These are phyloP conservation scores for Diversispora eburnea DNA, from an alignment of 192 early-diverging fungal genomes.

Conservation along the genomic window DNA sequence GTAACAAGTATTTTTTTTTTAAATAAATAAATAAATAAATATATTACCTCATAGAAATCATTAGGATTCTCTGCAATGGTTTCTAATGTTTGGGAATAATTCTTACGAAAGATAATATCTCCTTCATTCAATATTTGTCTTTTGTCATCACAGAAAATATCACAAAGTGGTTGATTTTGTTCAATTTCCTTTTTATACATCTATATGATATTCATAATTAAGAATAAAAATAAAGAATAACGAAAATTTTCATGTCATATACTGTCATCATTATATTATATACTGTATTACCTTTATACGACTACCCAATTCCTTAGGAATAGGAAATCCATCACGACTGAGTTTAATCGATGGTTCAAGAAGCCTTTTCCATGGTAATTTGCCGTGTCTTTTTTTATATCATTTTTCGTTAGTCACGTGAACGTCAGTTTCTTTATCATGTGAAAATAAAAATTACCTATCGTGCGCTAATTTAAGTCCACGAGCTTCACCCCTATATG, in stretches of 20 bases:
- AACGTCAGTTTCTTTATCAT: background rate
- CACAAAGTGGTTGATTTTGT: background rate
- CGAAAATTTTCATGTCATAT: background rate
- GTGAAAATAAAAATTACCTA: background rate
- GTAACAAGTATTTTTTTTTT: too few species aligned
- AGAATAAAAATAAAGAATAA: background rate
- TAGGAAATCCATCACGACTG: conserved; percentile 67
- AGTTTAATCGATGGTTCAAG: conserved; percentile 74
- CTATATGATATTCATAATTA: background rate
- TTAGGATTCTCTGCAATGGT: background rate
- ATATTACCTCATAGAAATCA: background rate
- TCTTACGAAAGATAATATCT: background rate
- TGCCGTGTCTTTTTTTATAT: conserved; percentile 53
- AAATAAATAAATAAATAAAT: background rate
- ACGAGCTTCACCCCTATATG: background rate
- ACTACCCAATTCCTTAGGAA: conserved; percentile 45
- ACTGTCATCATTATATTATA: background rate
- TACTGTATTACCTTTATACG: conserved; percentile 31
- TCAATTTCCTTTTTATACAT: background rate
- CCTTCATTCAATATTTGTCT: background rate
- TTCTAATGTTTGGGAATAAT: background rate
- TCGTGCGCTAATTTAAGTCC: background rate
- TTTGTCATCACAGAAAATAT: background rate
- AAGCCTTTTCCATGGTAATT: conserved; percentile 74
- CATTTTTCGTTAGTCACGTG: background rate